Evolutionary conservation across 108 stramenopile species (phyloP).

Genomic region (Chaetoceros tenuissimus): DNA sequence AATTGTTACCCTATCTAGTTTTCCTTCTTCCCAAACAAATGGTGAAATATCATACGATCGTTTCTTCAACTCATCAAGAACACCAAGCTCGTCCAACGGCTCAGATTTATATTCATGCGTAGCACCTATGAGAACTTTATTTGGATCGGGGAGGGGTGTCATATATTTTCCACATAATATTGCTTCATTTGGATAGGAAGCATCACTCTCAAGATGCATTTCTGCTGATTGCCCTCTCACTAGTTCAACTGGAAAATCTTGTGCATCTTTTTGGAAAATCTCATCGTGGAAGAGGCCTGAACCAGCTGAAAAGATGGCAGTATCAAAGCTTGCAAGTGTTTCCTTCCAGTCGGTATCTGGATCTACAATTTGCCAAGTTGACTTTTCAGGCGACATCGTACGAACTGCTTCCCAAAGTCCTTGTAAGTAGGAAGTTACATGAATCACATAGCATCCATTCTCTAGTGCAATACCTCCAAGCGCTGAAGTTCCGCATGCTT

Average conservation of each 20-base stretch:
- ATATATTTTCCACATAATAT: constrained; percentile 78
- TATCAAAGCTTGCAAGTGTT: constrained; percentile 29
- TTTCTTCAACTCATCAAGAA: constrained; percentile 36
- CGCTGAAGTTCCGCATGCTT: constrained; percentile 18
- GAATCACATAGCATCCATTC: constrained; percentile 63
- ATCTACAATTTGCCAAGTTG: constrained; percentile 8
- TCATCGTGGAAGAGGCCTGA: constrained; percentile 46
- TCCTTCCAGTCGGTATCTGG: constrained; percentile 16
- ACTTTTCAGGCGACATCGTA: constrained; percentile 14
- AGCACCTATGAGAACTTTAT: constrained; percentile 59
- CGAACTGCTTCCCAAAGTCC: constrained; percentile 52
- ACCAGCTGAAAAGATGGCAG: constrained; percentile 56
- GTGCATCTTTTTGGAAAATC: constrained; percentile 8
- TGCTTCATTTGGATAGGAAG: constrained; percentile 13
- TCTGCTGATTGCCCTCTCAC: constrained; percentile 83
- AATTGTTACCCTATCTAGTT: constrained; percentile 35
- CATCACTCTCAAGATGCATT: constrained; percentile 16
- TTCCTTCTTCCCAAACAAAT: constrained; percentile 52
- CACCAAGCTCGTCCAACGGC: constrained; percentile 29
- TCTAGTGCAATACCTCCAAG: constrained; percentile 48
- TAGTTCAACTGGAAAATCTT: constrained; percentile 43
- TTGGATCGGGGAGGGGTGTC: constrained; percentile 39
- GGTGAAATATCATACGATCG: constrained; percentile 47
- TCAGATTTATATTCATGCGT: constrained; percentile 66
- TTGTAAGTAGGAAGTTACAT: constrained; percentile 62